A percentile compares a stretch with the other conserved stretches of the same genome.
phyloP scores from a whole-genome alignment of 305 asterid species.

The Fraxinus baroniana region DNA sequence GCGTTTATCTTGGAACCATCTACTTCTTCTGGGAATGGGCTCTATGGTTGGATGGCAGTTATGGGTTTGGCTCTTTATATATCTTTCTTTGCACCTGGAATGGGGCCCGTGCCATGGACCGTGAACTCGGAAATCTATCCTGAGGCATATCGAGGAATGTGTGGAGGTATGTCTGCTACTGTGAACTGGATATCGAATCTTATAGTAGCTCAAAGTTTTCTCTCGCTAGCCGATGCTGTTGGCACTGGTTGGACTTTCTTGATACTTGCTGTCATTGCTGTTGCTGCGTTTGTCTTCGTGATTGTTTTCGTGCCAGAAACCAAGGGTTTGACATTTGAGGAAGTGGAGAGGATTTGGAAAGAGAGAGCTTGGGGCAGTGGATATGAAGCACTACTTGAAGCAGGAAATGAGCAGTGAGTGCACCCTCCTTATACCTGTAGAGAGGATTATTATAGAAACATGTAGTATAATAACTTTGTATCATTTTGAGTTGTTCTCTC shows the following conservation, averaged over 20 bases:
- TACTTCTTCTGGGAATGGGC: slow-evolving; percentile 20
- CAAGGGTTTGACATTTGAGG: slow-evolving; percentile 82
- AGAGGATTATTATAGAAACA: not conserved
- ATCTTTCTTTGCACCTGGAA: slow-evolving; percentile 79
- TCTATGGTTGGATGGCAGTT: slow-evolving; percentile 79
- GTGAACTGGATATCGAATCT: slow-evolving; percentile 90
- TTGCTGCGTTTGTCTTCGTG: slow-evolving; percentile 65
- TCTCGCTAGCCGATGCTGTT: slow-evolving; percentile 63
- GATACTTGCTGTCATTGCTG: slow-evolving; percentile 65
- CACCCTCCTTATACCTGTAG: not conserved
- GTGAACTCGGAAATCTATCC: slow-evolving; percentile 92
- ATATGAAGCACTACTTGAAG: slow-evolving; percentile 40
- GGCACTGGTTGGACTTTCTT: slow-evolving; percentile 73
- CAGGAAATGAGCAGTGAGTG: slow-evolving; percentile 19
- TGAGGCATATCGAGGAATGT: slow-evolving; percentile 71
- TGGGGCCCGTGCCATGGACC: slow-evolving; percentile 97
- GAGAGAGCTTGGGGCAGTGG: slow-evolving; percentile 52
- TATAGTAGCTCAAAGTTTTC: slow-evolving; percentile 81
- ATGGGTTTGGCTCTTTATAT: slow-evolving; percentile 73
- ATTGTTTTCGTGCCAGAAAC: slow-evolving; percentile 71
- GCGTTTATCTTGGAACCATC: slow-evolving; percentile 56
- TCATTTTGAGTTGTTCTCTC: not conserved
- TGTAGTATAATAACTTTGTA: not conserved
- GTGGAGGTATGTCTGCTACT: slow-evolving; percentile 96
- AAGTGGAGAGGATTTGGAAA: slow-evolving; percentile 80